phyloP scores from a whole-genome alignment of 495 filamentous ascomycete species.

The Xylaria cubensis region DNA sequence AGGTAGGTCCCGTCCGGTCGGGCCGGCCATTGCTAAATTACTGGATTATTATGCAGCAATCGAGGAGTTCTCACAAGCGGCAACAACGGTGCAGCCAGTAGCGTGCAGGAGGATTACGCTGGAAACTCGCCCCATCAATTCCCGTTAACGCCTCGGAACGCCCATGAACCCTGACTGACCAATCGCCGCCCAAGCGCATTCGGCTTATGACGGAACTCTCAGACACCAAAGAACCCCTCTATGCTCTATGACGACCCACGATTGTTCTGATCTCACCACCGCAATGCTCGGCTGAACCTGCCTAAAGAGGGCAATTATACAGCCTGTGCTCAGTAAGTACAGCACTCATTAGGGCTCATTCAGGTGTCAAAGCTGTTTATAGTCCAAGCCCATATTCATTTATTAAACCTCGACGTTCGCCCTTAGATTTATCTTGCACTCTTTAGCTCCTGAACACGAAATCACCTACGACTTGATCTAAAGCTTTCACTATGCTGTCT shows the following conservation, averaged over 20 bases:
- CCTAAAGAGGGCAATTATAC: constrained; percentile 12
- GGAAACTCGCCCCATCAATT: background rate
- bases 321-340: constrained; percentile 10
- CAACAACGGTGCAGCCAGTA: constrained; percentile 11
- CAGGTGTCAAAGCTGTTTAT: constrained; percentile 2
- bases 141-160: background rate
- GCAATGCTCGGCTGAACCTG: constrained; percentile 14
- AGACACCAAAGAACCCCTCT: constrained; percentile 7
- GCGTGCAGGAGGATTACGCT: constrained; percentile 16
- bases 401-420: constrained; percentile 8
- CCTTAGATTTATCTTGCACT: background rate
- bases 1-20: background rate
- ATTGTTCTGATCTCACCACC: background rate
- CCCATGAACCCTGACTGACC: constrained; percentile 12
- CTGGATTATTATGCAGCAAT: constrained; percentile 18
- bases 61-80: background rate
- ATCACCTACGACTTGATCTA: background rate
- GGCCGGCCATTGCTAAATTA: background rate
- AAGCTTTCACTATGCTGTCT: constrained; percentile 40
- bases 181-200: constrained; percentile 25
- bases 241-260: constrained; percentile 8
- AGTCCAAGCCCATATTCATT: background rate
- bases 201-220: constrained; percentile 14
- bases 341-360: background rate
- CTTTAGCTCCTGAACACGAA: background rate